Evolutionary conservation across 2,329 filamentous ascomycete genomes (phyloP), one percentile per base, ranked within the genome.

Genomic region (Exophiala calicioides): DNA sequence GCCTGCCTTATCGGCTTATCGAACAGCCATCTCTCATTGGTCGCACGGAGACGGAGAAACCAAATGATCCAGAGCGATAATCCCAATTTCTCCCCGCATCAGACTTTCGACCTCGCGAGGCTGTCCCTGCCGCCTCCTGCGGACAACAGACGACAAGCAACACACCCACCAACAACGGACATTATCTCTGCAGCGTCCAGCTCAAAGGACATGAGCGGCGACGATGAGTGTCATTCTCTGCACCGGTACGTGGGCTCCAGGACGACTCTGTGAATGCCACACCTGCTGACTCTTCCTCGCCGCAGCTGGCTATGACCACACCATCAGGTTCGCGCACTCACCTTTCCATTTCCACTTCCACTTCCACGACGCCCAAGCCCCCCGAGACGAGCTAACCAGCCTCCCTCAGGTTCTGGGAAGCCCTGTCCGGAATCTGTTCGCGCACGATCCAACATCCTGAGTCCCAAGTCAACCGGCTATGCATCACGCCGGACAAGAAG

Each of bases 361-460:
- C n/a, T n/a, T 10, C 21, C 41, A 23, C 15, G 29, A 31, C 48
- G 16, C 7, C 19, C 40, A 10, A 5, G 4, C 15, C 36, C 31
- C 26, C 41, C 29, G 27, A 29, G 23, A 19, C 18, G 36, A 12
- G 41, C 44, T 55, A 19, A 40, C 39, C 36, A 33, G 37, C 53
- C 36, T 51, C 7, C 21, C 36, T 33, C 65, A 94, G 90, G 56
- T 98, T 98, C 74, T 98, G 93, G 93, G 93, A 98, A 71, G 93
- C 93, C 1, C 80, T 98, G 45, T 96, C 90, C 8, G 93, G 93
- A 43, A 97, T 98, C 62, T 98, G 93, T 73, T 96, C 90, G 31
- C 88, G 93, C 57, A 98, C 93, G 16, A 97, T 98, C 60, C 93
- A 96, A 60, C 91, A 98, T 65, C 89, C 93, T 2, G 93, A 98